Conservation (phyloP, 2,329 filamentous ascomycete species). For the Xenoacremonium recifei region DNA sequence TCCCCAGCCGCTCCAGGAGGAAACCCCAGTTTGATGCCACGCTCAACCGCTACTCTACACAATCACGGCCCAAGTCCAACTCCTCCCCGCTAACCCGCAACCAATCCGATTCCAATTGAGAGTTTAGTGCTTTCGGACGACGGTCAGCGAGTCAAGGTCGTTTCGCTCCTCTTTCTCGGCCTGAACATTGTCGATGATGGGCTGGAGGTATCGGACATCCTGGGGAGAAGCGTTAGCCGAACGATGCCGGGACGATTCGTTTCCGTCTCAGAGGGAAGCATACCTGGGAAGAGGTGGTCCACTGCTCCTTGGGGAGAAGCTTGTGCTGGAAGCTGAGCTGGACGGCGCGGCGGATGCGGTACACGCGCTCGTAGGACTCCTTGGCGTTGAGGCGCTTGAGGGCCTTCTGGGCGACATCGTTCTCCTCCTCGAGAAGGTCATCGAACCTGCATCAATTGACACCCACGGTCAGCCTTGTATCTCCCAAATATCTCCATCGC, state of each 20-base stretch:
- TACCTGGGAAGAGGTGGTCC: constrained; percentile 58
- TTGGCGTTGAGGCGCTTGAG: constrained; percentile 87
- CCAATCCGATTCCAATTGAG: constrained; percentile 6
- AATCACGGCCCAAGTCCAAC: constrained; percentile 8
- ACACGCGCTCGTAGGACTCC: constrained; percentile 94
- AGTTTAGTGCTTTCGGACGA: constrained; percentile 49
- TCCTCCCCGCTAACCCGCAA: constrained; percentile 8
- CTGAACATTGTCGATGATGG: constrained; percentile 51
- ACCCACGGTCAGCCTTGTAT: constrained; percentile 21
- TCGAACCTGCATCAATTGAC: constrained; percentile 65
- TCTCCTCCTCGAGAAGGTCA: constrained; percentile 93
- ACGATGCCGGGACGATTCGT: background rate
- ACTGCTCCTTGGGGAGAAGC: constrained; percentile 60
- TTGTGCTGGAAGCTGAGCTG: constrained; percentile 69
- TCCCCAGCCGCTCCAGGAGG: constrained; percentile 19
- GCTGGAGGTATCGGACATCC: constrained; percentile 55
- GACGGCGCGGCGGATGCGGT: constrained; percentile 92
- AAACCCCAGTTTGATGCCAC: constrained; percentile 20
- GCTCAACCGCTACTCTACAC: constrained; percentile 19
- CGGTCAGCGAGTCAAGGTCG: constrained; percentile 49
- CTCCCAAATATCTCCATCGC: background rate
- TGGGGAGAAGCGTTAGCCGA: constrained; percentile 26
- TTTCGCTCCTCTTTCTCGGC: constrained; percentile 51
- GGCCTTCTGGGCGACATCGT: constrained; percentile 79
- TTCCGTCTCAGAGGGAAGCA: constrained; percentile 17